These are phyloP conservation scores for Colletotrichum gigasporum DNA, from an alignment of 2,329 filamentous ascomycete species.

Conservation along the genomic window DNA sequence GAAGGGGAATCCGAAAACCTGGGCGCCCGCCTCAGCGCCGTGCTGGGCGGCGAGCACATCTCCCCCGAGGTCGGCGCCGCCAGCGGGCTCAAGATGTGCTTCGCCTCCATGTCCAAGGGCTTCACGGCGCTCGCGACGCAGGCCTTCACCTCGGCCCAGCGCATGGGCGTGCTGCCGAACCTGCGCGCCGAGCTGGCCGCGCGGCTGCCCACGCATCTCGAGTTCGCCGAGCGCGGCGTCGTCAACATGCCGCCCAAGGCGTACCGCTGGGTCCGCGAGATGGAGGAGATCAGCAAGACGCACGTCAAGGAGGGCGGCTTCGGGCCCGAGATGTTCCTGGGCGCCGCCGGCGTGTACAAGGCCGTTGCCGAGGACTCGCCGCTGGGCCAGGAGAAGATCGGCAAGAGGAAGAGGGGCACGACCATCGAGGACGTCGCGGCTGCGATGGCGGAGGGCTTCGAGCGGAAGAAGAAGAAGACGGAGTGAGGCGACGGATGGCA, in stretches of 20 bases:
- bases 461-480: conserved; percentile 52
- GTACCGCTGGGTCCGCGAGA: conserved; percentile 81
- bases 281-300: conserved; percentile 78
- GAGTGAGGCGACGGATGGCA: conserved; percentile 8
- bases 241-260: conserved; percentile 76
- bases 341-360: conserved; percentile 69
- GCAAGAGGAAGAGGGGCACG: conserved; percentile 63
- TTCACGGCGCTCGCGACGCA: conserved; percentile 76
- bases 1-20: conserved; percentile 33
- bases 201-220: conserved; percentile 56
- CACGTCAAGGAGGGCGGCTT: conserved; percentile 74
- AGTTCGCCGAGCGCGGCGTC: conserved; percentile 59
- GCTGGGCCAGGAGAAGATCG: conserved; percentile 67
- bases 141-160: conserved; percentile 74
- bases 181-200: conserved; percentile 64
- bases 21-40: conserved; percentile 49
- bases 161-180: conserved; percentile 68
- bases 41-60: conserved; percentile 61
- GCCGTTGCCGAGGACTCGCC: conserved; percentile 69
- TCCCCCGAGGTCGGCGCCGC: conserved; percentile 61
- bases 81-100: conserved; percentile 73
- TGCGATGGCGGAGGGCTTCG: conserved; percentile 56
- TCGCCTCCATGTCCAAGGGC: conserved; percentile 69
- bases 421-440: conserved; percentile 67
- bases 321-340: conserved; percentile 61